These are phyloP conservation scores for Pittosporum tobira DNA, from an alignment of 129 eudicot genomes.

Conservation along the genomic window DNA sequence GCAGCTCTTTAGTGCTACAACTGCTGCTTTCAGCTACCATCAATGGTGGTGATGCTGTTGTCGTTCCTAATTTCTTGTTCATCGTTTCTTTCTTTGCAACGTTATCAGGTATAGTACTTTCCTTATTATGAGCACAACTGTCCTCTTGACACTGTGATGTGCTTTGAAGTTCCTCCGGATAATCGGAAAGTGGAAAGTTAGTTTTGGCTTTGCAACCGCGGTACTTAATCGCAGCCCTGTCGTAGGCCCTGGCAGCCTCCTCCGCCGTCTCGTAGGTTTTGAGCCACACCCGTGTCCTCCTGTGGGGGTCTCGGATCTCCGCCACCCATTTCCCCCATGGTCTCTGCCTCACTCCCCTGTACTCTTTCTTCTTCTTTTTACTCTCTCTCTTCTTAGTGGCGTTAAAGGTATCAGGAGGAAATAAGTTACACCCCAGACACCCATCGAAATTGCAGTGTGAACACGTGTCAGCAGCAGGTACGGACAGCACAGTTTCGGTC, in stretches of 20 bases:
- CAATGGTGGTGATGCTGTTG: too few species aligned
- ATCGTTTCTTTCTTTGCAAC: too few species aligned
- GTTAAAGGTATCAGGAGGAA: background rate
- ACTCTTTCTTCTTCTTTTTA: background rate
- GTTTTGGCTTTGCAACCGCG: background rate
- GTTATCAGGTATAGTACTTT: too few species aligned
- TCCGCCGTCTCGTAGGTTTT: background rate
- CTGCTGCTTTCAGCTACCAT: too few species aligned
- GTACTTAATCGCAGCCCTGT: background rate
- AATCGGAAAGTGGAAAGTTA: background rate
- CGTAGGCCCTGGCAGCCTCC: background rate
- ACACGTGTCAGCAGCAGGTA: background rate
- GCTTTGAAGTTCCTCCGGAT: background rate
- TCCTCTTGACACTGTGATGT: background rate
- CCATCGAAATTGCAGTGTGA: background rate
- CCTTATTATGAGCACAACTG: background rate
- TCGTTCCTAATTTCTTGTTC: too few species aligned
- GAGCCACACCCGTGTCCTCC: background rate
- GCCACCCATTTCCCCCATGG: constrained; percentile 7
- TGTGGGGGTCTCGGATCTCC: background rate
- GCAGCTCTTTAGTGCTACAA: too few species aligned
- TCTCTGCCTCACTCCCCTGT: background rate
- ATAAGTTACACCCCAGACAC: background rate
- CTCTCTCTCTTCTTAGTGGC: too few species aligned
- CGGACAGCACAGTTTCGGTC: background rate